These are phyloP conservation scores for Amoebophrya sp. DNA, from an alignment of 169 alveolate genomes.

Conservation along the genomic window DNA sequence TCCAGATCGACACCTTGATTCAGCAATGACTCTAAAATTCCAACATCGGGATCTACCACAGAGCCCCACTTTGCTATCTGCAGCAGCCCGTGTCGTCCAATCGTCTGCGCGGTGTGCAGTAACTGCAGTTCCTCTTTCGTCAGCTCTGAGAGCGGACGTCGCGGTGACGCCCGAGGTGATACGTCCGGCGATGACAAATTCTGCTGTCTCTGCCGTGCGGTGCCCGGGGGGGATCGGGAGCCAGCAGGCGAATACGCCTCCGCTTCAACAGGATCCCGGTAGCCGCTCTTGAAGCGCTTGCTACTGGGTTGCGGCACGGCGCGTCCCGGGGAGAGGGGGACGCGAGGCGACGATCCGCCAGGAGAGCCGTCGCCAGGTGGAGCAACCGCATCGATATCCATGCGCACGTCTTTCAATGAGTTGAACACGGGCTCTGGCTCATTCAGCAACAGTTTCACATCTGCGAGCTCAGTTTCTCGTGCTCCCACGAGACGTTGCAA, in stretches of 20 bases:
- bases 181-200: too few species aligned
- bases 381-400: not conserved
- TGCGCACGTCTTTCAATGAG: too few species aligned
- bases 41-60: not conserved
- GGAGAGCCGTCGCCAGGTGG: not conserved
- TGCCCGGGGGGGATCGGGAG: too few species aligned
- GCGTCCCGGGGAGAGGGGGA: constrained; percentile 13
- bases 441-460: too few species aligned
- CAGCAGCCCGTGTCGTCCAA: not conserved
- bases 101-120: too few species aligned
- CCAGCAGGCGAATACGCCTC: not conserved
- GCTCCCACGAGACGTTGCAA: too few species aligned
- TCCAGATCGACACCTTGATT: not conserved
- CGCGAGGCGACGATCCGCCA: not conserved
- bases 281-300: not conserved
- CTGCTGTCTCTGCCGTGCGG: too few species aligned
- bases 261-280: not conserved
- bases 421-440: too few species aligned
- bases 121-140: too few species aligned
- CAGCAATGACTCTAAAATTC: not conserved
- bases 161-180: too few species aligned
- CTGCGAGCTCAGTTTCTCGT: too few species aligned
- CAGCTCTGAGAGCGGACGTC: too few species aligned
- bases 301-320: not conserved
- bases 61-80: not conserved